These are phyloP conservation scores for Candida sithepensis DNA, from an alignment of 805 yeast genomes.

Conservation along the genomic window DNA sequence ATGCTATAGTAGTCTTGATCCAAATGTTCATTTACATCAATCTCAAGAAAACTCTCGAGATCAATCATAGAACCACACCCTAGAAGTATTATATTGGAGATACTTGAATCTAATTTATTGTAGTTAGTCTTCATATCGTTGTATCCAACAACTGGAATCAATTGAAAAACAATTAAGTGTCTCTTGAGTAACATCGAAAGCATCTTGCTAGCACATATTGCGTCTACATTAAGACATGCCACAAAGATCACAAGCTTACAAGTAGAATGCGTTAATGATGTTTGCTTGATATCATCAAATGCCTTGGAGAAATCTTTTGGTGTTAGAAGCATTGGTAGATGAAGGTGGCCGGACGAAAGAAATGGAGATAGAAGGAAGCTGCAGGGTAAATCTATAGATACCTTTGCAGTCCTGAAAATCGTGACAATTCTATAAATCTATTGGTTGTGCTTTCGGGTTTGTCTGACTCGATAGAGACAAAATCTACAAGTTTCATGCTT, in stretches of 20 bases:
- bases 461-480: too few species aligned
- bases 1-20: constrained; percentile 27
- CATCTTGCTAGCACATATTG: constrained; percentile 84
- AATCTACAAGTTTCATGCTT: background rate
- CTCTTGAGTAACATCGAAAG: constrained; percentile 67
- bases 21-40: constrained; percentile 52
- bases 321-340: constrained; percentile 60
- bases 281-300: constrained; percentile 61
- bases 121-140: constrained; percentile 68
- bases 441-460: too few species aligned
- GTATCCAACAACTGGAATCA: constrained; percentile 92
- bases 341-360: background rate
- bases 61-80: constrained; percentile 97
- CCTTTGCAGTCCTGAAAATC: too few species aligned
- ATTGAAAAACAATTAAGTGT: constrained; percentile 80
- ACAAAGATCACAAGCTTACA: constrained; percentile 86
- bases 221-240: constrained; percentile 87
- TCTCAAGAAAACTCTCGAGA: constrained; percentile 66
- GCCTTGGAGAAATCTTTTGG: constrained; percentile 66
- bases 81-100: constrained; percentile 69
- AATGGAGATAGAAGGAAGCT: too few species aligned
- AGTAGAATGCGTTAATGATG: constrained; percentile 88
- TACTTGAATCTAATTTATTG: constrained; percentile 62
- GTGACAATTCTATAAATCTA: too few species aligned
- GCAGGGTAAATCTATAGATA: too few species aligned